phyloP scores from a whole-genome alignment of 768 basidiomycete genomes.

The Udeniomyces megalosporus region DNA sequence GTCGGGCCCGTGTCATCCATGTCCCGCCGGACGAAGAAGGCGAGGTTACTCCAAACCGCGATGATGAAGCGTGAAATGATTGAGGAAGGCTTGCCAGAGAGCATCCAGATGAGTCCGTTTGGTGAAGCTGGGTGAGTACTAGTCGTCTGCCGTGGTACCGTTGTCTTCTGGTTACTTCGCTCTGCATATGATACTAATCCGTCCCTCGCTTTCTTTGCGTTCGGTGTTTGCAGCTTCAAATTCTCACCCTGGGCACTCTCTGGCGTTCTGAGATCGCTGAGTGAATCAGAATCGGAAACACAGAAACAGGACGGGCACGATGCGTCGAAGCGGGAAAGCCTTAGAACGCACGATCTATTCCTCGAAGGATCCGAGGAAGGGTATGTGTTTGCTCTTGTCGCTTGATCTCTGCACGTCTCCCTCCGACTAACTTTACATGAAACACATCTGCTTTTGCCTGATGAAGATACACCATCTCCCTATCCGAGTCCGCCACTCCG shows the following conservation, averaged over 20 bases:
- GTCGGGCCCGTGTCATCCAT: not conserved
- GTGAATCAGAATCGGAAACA: too few species aligned
- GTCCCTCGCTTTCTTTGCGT: too few species aligned
- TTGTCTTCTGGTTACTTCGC: too few species aligned
- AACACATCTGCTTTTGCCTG: not conserved
- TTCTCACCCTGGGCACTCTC: constrained; percentile 3
- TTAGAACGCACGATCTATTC: not conserved
- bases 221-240: constrained; percentile 2
- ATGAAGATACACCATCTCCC: not conserved
- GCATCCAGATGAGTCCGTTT: constrained; percentile 1
- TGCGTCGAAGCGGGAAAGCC: too few species aligned
- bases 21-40: constrained; percentile 9
- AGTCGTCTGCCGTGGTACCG: too few species aligned
- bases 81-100: not conserved
- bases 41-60: not conserved
- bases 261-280: not conserved
- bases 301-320: too few species aligned
- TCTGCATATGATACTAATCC: too few species aligned
- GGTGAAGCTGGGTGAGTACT: constrained; percentile 10
- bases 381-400: not conserved
- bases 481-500: not conserved
- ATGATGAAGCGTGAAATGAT: constrained; percentile 6
- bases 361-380: constrained; percentile 12
- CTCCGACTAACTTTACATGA: not conserved
- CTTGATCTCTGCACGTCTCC: not conserved